Conservation (phyloP, 75 land plant genomes). For the Pinus tabuliformis region DNA sequence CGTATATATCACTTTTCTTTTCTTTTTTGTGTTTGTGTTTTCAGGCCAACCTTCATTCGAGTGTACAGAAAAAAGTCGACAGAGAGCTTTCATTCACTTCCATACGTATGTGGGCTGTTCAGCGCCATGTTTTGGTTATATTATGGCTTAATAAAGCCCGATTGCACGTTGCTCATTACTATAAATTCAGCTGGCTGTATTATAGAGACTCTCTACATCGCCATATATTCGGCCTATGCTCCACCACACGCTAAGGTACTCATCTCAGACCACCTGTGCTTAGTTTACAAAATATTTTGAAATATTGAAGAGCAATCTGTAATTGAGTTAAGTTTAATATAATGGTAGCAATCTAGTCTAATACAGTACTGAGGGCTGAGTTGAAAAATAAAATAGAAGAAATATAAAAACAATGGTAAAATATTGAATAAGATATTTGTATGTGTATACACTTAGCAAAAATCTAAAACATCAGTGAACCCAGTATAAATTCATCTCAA, state of each 20-base stretch:
- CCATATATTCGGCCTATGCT: slow-evolving; percentile 41
- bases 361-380: too few relatives aligned
- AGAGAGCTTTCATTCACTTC: slow-evolving; percentile 47
- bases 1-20: not conserved
- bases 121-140: slow-evolving; percentile 47
- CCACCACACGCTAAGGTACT: slow-evolving; percentile 37
- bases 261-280: too few relatives aligned
- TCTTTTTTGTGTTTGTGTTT: not conserved
- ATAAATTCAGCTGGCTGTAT: slow-evolving; percentile 46
- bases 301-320: too few relatives aligned
- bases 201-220: slow-evolving; percentile 48
- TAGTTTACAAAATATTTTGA: too few relatives aligned
- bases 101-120: slow-evolving; percentile 46
- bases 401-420: too few relatives aligned
- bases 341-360: too few relatives aligned
- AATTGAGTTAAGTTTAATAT: too few relatives aligned
- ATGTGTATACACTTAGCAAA: too few relatives aligned
- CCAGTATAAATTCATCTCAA: too few relatives aligned
- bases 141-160: slow-evolving; percentile 29
- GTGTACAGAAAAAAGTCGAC: slow-evolving; percentile 51
- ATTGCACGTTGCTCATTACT: slow-evolving; percentile 38
- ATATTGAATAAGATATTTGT: too few relatives aligned
- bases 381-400: too few relatives aligned
- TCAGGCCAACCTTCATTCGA: slow-evolving; percentile 58
- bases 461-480: too few relatives aligned